Base-by-base conservation (phyloP, 2,329 filamentous ascomycete species). In the Zelopaecilomyces penicillatus region DNA sequence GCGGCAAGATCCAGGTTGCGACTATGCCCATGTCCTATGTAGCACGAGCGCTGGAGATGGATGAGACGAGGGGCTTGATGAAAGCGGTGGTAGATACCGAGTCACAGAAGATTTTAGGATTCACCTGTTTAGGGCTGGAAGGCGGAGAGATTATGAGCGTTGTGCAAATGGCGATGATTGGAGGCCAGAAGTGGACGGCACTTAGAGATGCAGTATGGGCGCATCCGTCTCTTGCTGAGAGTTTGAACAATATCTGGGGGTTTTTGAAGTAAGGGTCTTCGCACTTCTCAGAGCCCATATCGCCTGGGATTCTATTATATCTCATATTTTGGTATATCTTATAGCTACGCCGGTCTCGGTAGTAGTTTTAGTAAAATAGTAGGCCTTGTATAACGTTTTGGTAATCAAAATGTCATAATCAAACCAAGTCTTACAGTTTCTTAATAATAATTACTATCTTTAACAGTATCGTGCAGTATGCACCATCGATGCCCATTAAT, bases 101-200 rank as follows among this genome's bases (percentile, higher is more conserved):
- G 44, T 70, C 65, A 3, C 69, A 67, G 4, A 56, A 67, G 57
- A 78, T 76, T 30, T 54, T 76, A 33, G 72, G 71, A 0, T 76
- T 76, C 58, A 72, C 71, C 2, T 74, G 69, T 52, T 50, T 76
- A 37, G 71, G 71, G 0, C 54, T 71, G 10, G 73, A 76, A 52
- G 74, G 71, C 5, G 73, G 73, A 3, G 73, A 76, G 61, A 54
- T 75, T 41, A 75, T 76, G 73, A 67, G 64, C 45, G 60, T 74
- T 48, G 68, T 76, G 47, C 70, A 77, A 63, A 67, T 67, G 51
- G 73, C 72, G 11, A 73, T 77, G 67, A 65, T 74, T 58, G 71
- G 70, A 2, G 59, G 61, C 4, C 42, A 71, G 50, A 64, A 64
- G 48, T 74, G 67, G 62, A 63, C 64, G 57, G 62, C 65, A 40